Evolutionary conservation across 192 early-diverging fungal genomes (phyloP).

Genomic region (Backusella mclennaniae): DNA sequence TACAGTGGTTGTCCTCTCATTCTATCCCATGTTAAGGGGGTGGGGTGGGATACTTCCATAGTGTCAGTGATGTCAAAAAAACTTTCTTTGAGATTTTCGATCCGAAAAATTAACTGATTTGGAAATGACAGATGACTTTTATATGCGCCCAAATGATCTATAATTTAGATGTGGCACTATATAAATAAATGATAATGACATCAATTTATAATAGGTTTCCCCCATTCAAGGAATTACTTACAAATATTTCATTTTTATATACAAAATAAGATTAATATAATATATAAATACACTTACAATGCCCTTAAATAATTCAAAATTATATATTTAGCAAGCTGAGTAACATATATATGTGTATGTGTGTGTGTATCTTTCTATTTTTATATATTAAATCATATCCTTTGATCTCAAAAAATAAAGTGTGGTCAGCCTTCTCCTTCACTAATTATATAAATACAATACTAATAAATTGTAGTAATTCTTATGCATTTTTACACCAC

Average conservation of each 20-base stretch:
- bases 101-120: neutral
- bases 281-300: neutral
- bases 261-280: slow-evolving; percentile 3
- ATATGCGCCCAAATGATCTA: neutral
- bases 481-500: neutral
- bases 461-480: neutral
- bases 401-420: neutral
- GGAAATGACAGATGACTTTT: neutral
- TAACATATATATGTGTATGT: neutral
- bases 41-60: too few relatives aligned
- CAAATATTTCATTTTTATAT: neutral
- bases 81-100: neutral
- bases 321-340: neutral
- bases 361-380: neutral
- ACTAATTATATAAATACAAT: neutral
- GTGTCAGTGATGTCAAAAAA: neutral
- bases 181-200: neutral
- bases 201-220: neutral
- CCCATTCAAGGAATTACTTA: neutral
- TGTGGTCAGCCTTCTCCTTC: neutral
- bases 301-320: neutral
- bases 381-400: neutral
- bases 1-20: too few relatives aligned
- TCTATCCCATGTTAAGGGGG: too few relatives aligned
- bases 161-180: neutral